phyloP scores from a whole-genome alignment of 495 filamentous ascomycete genomes.

The Neurospora sp. region DNA sequence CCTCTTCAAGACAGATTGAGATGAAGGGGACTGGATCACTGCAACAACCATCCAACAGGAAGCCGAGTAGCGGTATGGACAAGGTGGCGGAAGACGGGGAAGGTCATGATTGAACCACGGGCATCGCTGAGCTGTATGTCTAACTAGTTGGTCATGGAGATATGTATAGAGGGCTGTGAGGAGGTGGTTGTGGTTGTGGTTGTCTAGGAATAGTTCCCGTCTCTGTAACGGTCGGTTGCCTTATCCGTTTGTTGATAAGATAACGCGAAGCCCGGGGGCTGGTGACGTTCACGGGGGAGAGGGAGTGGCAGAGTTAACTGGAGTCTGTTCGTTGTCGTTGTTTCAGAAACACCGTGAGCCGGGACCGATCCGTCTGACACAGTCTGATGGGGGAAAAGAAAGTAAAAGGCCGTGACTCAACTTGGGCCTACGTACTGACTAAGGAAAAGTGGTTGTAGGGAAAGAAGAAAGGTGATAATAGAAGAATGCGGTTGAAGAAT shows the following conservation, averaged over 20 bases:
- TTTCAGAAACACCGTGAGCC: not conserved
- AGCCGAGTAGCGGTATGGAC: slow-evolving; percentile 1
- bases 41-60: not conserved
- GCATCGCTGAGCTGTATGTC: not conserved
- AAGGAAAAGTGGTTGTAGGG: not conserved
- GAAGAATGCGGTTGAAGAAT: not conserved
- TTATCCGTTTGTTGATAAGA: slow-evolving; percentile 1
- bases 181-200: not conserved
- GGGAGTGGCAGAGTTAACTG: not conserved
- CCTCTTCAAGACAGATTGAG: not conserved
- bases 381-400: not conserved
- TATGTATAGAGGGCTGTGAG: not conserved
- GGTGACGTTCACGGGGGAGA: not conserved
- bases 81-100: not conserved
- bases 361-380: not conserved
- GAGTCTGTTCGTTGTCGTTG: not conserved
- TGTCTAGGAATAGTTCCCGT: not conserved
- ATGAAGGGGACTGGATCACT: not conserved
- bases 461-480: not conserved
- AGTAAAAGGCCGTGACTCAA: not conserved
- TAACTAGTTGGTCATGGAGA: not conserved
- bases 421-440: not conserved
- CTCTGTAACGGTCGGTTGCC: not conserved
- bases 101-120: not conserved
- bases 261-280: not conserved